A percentile compares a stretch with the other conserved stretches of the same genome.
phyloP scores from a whole-genome alignment of 1,139 yeast genomes.

The Suhomyces terraborum region DNA sequence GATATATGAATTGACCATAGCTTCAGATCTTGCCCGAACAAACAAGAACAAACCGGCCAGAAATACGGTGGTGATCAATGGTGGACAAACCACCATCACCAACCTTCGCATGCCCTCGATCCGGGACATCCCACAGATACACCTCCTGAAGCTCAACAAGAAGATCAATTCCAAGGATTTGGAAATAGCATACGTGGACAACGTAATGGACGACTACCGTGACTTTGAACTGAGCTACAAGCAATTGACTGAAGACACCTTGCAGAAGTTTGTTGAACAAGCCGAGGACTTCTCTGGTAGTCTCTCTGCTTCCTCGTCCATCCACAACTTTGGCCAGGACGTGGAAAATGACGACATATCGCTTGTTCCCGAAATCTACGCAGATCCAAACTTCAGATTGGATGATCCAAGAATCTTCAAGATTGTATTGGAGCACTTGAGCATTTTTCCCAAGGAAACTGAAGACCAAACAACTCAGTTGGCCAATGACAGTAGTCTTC shows the following conservation, averaged over 20 bases:
- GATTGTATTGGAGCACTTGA: slow-evolving; percentile 61
- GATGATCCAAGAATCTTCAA: slow-evolving; percentile 88
- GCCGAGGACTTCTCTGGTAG: slow-evolving; percentile 11
- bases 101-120: slow-evolving; percentile 71
- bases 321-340: slow-evolving; percentile 16
- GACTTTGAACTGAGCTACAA: slow-evolving; percentile 53
- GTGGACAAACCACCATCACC: slow-evolving; percentile 40
- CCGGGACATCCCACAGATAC: slow-evolving; percentile 83
- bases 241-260: slow-evolving; percentile 49
- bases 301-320: slow-evolving; percentile 20
- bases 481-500: slow-evolving; percentile 57
- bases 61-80: slow-evolving; percentile 41
- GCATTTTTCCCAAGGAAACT: slow-evolving; percentile 34
- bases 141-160: slow-evolving; percentile 57
- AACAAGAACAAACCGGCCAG: slow-evolving; percentile 36
- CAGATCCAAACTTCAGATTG: slow-evolving; percentile 67
- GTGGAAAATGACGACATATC: slow-evolving; percentile 22
- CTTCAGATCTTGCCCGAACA: slow-evolving; percentile 50
- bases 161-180: slow-evolving; percentile 54
- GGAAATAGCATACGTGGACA: slow-evolving; percentile 38
- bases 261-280: slow-evolving; percentile 42
- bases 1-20: slow-evolving; percentile 69
- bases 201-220: slow-evolving; percentile 55
- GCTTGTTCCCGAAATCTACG: slow-evolving; percentile 68
- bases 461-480: slow-evolving; percentile 16